phyloP scores from a whole-genome alignment of 352 stramenopile genomes.

The Globisporangium spiculum region DNA sequence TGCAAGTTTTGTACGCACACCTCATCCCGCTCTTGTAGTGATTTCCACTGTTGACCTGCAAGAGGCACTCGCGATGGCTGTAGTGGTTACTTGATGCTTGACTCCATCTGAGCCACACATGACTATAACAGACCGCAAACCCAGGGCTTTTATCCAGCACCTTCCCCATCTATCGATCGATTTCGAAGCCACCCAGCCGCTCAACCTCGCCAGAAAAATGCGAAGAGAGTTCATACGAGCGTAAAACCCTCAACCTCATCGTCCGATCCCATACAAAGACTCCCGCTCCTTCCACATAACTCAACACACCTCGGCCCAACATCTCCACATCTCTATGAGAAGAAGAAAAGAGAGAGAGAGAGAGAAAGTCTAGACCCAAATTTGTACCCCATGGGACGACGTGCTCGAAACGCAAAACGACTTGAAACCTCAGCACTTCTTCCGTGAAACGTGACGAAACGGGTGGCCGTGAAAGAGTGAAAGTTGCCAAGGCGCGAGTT shows the following conservation, averaged over 20 bases:
- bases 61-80: too few species aligned
- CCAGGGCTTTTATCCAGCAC: background rate
- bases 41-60: too few species aligned
- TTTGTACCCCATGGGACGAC: background rate
- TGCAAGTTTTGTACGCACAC: too few species aligned
- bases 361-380: background rate
- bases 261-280: background rate
- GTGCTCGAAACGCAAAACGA: constrained; percentile 1
- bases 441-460: constrained; percentile 8
- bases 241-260: background rate
- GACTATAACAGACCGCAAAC: background rate
- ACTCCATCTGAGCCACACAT: too few species aligned
- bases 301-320: too few species aligned
- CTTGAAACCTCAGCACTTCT: background rate
- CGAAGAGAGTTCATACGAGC: background rate
- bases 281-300: background rate
- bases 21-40: too few species aligned
- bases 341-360: background rate
- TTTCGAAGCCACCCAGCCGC: background rate
- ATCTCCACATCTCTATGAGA: background rate
- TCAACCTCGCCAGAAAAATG: background rate
- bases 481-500: background rate
- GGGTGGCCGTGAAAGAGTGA: background rate
- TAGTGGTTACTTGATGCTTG: too few species aligned
- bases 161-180: background rate